Conservation (phyloP, 257 asterid genomes). For the Penstemon barbatus region DNA sequence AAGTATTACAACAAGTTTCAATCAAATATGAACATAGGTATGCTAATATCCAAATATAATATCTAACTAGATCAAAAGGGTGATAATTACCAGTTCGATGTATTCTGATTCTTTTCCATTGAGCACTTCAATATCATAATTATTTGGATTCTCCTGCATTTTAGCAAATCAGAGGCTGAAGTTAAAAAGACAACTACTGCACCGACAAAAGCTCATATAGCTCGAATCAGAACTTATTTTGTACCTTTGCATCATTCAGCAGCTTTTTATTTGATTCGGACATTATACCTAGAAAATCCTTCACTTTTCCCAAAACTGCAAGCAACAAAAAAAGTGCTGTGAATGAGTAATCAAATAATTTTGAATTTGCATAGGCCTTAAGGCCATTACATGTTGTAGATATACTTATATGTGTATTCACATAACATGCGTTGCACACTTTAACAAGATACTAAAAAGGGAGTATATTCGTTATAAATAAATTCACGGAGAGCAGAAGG, state of each 20-base stretch:
- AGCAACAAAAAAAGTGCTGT: slow-evolving; percentile 5
- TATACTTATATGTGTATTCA: no score
- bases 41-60: background rate
- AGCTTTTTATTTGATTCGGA: slow-evolving; percentile 73
- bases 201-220: background rate
- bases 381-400: background rate
- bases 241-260: slow-evolving; percentile 57
- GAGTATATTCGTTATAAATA: background rate
- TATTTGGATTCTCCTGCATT: slow-evolving; percentile 57
- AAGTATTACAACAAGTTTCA: background rate
- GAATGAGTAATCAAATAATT: background rate
- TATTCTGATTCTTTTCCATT: slow-evolving; percentile 67
- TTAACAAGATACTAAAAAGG: background rate
- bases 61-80: background rate
- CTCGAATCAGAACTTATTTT: background rate
- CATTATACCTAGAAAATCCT: slow-evolving; percentile 70
- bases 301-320: slow-evolving; percentile 72
- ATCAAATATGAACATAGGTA: background rate
- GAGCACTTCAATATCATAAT: slow-evolving; percentile 71
- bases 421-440: no score
- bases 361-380: background rate
- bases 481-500: background rate
- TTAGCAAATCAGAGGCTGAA: background rate
- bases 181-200: background rate
- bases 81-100: slow-evolving; percentile 71